Evolutionary conservation across 306 rosid genomes (phyloP).

Genomic region (Lupinus albus): DNA sequence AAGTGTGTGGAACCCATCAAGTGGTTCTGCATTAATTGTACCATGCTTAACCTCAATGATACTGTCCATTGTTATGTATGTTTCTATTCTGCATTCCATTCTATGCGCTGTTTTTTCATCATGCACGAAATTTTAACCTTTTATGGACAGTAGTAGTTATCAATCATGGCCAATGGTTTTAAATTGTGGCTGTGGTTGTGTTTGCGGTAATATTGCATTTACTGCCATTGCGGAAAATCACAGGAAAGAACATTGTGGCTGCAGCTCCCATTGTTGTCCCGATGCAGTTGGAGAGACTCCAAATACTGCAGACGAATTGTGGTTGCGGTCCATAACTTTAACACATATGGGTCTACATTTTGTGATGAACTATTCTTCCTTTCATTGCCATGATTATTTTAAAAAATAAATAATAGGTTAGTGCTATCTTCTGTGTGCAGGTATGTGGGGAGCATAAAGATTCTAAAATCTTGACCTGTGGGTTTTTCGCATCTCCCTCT

Average conservation of each 20-base stretch:
- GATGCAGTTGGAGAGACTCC: too few species aligned
- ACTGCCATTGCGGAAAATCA: too few species aligned
- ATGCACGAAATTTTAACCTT: neutral
- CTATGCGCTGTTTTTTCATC: neutral
- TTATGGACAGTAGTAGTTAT: conserved; percentile 30
- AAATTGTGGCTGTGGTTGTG: too few species aligned
- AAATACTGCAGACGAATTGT: too few species aligned
- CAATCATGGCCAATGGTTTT: conserved; percentile 14
- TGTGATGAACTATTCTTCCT: conserved; percentile 30
- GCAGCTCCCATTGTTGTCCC: too few species aligned
- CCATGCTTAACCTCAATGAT: conserved; percentile 62
- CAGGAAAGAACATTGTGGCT: too few species aligned
- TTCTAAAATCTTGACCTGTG: conserved; percentile 75
- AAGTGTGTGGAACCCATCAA: conserved; percentile 56
- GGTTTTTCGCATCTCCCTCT: conserved; percentile 72
- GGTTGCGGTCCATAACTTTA: too few species aligned
- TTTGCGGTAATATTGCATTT: too few species aligned
- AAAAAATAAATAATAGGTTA: conserved; percentile 9
- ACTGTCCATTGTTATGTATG: conserved; percentile 69
- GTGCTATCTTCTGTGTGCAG: conserved; percentile 54
- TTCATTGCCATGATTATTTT: conserved; percentile 8
- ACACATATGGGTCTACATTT: conserved; percentile 2
- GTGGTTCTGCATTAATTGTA: conserved; percentile 94
- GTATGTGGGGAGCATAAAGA: conserved; percentile 84
- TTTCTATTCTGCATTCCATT: conserved; percentile 37